Conservation (phyloP, 257 asterid genomes). For the Prunella vulgaris region DNA sequence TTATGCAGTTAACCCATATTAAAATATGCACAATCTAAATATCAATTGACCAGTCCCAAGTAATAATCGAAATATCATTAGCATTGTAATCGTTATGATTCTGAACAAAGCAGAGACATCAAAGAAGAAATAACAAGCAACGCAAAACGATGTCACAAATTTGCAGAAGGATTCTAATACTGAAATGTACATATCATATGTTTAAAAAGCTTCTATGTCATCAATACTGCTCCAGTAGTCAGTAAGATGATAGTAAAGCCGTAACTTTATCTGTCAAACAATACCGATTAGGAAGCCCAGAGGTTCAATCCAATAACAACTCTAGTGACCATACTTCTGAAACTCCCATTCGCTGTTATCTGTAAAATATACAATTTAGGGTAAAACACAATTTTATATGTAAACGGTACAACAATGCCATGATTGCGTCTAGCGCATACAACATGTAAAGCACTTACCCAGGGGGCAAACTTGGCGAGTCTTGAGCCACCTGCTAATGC, state of each 20-base stretch:
- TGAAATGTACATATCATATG: neutral
- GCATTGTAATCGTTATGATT: neutral
- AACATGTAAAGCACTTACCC: constrained; percentile 38
- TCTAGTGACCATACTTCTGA: constrained; percentile 93
- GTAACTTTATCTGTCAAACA: neutral
- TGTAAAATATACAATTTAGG: constrained; percentile 21
- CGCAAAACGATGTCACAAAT: neutral
- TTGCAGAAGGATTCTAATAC: constrained; percentile 13
- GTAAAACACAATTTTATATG: neutral
- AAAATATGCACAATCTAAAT: no score
- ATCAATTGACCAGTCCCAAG: neutral
- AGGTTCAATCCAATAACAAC: neutral
- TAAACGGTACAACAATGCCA: neutral
- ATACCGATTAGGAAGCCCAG: no score
- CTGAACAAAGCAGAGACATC: neutral
- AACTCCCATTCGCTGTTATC: constrained; percentile 99
- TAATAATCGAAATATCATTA: neutral
- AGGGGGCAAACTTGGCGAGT: constrained; percentile 98
- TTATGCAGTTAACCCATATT: no score
- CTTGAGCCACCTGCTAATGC: constrained; percentile 99
- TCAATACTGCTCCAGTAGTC: constrained; percentile 8
- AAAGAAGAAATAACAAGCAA: neutral
- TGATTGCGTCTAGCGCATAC: neutral
- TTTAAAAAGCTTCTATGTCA: neutral
- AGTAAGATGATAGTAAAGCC: neutral